Evolutionary conservation across 2,329 filamentous ascomycete genomes (phyloP).

Genomic region (Zymoseptoria passerinii): DNA sequence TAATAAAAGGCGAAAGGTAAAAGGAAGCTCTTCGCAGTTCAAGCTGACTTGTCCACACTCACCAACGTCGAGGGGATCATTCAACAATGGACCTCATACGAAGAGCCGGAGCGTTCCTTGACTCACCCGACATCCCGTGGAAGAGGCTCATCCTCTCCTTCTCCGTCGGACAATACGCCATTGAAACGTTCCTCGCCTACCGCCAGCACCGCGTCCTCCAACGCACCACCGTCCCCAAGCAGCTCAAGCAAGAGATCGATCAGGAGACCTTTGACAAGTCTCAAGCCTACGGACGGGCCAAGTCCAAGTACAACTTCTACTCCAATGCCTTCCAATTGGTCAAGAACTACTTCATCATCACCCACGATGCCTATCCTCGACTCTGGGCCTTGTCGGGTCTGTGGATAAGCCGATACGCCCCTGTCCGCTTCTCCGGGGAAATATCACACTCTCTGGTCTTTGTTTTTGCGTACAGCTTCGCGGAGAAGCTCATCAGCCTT

Average conservation of each 20-base stretch:
- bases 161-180: slow-evolving; percentile 79
- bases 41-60: neutral
- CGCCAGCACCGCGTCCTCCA: slow-evolving; percentile 86
- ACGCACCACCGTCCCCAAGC: slow-evolving; percentile 70
- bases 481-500: slow-evolving; percentile 70
- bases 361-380: slow-evolving; percentile 82
- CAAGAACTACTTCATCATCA: slow-evolving; percentile 82
- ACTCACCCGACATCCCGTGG: slow-evolving; percentile 92
- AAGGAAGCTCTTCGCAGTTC: neutral
- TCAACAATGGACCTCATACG: slow-evolving; percentile 33
- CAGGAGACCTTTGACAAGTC: slow-evolving; percentile 82
- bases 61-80: neutral
- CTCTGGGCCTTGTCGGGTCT: slow-evolving; percentile 77
- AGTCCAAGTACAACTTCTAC: slow-evolving; percentile 80
- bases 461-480: slow-evolving; percentile 74
- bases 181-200: slow-evolving; percentile 81
- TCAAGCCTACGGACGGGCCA: slow-evolving; percentile 85
- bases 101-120: slow-evolving; percentile 74
- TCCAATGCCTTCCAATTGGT: slow-evolving; percentile 75
- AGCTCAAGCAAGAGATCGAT: slow-evolving; percentile 79
- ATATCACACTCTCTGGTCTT: slow-evolving; percentile 91
- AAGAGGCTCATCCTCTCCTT: slow-evolving; percentile 94
- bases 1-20: neutral
- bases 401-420: slow-evolving; percentile 65
- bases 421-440: slow-evolving; percentile 74